Evolutionary conservation across 2,329 filamentous ascomycete species (phyloP), one percentile per base, ranked within the genome.

Genomic region (Ceratocystis destructans): DNA sequence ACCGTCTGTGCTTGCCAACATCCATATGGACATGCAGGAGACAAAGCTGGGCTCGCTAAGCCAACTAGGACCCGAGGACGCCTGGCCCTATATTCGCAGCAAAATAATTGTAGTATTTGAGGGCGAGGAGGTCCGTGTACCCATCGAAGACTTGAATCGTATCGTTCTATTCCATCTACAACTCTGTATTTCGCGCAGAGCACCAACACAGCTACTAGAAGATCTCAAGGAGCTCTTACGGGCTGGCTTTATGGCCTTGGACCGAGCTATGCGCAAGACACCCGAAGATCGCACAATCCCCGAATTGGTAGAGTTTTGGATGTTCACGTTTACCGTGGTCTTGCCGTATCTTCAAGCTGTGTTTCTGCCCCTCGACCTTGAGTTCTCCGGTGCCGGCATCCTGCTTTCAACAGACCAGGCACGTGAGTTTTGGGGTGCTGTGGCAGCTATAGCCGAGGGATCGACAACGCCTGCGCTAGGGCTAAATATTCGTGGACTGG

Each of bases 271-370:
- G 20, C 83, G 87, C 62, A 84, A 84, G 59, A 86, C 90, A 0
- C 82, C 90, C 0, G 93, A 97, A 72, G 92, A 96, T 68, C 84
- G 87, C 44, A 82, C 97, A n/a, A 90, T 97, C 25, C 89, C 90
- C 0, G 86, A 90, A 66, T 80, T 99, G 0, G 93, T 96, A 1
- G 90, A 96, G 73, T 86, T 96, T 73, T 99, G 94, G 94, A 84
- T 95, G 68, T 86, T 94, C 61, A 92, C 94, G 0, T 96, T 96
- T 72, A 93, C 90, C 2, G 88, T 84, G 5, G 89, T 97, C 46
- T 77, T 97, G 4, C 94, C 94, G 0, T 97, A 96, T 73, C 86
- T 99, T 71, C 93, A 97, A 77, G 91, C 93, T 0, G 92, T 96
- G 0, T 96, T 99, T 73, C 78, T 99, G 1, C 94, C 92, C 0